Base-by-base conservation (phyloP, 257 asterid species). In the Ehretia macrophylla region DNA sequence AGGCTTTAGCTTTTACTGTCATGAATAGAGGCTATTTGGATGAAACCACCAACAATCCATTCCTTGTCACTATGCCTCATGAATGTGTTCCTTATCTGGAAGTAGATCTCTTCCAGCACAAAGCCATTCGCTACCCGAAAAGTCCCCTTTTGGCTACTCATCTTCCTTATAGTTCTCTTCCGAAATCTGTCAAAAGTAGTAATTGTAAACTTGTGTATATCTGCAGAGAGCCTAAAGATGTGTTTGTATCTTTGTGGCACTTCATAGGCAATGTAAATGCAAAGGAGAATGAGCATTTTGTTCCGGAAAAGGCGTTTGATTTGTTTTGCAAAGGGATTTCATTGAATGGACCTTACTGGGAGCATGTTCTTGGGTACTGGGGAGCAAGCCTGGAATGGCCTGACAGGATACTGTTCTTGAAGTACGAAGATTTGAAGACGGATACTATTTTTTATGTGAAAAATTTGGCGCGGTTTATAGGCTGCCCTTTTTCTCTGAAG, bases 211-310 rank as follows among this genome's bases (percentile, higher is more conserved):
- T 62, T 18, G 53, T 50, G 14, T 62, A 51, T 11, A 17, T 62
- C 32, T 62, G 67, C 17, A 62, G 59, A 32, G 67, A 62, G 11
- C 67, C 67, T 4, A 62, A 62, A 35, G 51, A 62, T 35, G n/a
- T 54, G 6, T 37, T 62, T 62, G 59, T 62, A 13, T 62, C 67
- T 4, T 1, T 27, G 17, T 50, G 46, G 39, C 67, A 62, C 17
- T 51, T 14, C 4, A 17, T 5, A 11, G 11, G 40, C 5, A 61
- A n/a, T 5, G 21, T 60, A 11, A 40, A 58, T 0, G 17, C 49
- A 14, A 13, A 12, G 13, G 21, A 14, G 39, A 17, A 8, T 10
- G 14, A 21, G 8, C 8, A 42, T 42, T 42, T 42, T 32, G 0
- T 23, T 3, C 19, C 51, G 10, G 52, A 62, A 19, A 42, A 50